Evolutionary conservation across 441 rosid species (phyloP), one percentile per base, ranked within the genome.

Genomic region (Arabidopsis hybrid): DNA sequence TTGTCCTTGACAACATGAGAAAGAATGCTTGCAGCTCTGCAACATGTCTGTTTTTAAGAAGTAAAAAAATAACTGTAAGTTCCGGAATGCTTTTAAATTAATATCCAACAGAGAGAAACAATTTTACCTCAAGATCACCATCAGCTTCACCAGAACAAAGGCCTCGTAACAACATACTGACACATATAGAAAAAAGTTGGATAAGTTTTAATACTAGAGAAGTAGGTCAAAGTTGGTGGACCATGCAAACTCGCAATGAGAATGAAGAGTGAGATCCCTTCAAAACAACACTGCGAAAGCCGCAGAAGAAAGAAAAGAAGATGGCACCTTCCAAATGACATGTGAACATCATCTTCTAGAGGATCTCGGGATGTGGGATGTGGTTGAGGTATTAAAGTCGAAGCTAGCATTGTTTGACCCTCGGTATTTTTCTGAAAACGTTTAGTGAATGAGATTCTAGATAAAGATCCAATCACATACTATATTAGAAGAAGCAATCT

Each of bases 251-350:
- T 6, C 3, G 8, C 21, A 39, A 52, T 32, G 60, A 60, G 40
- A 72, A 38, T 36, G 47, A 67, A 36, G 47, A n/a, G 51, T 8
- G 75, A 53, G 42, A 67, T 50, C 50, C 60, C 40, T 72, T 60
- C 34, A 46, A 38, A 67, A 36, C 16, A 59, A 16, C 59, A 67
- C 39, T 39, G 21, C 9, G 12, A 72, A 67, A 32, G 29, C 66
- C 14, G 42, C 13, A 74, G 38, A 57, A 69, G n/a, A 58, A 50
- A 53, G 14, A 42, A 72, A 67, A 71, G 36, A 60, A 78, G 61
- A 80, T 74, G 74, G 47, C 52, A 95, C 99, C 99, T 93, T 86
- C 99, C 98, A 85, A 95, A 95, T 68, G 99, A 93, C 92, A 95
- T 81, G 85, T 90, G 85, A 82, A 89, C 92, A 74, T 96, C 97